A percentile compares a stretch with the other conserved stretches of the same genome.
These are phyloP conservation scores for Telfairia occidentalis DNA, from an alignment of 331 rosid species.

Conservation along the genomic window DNA sequence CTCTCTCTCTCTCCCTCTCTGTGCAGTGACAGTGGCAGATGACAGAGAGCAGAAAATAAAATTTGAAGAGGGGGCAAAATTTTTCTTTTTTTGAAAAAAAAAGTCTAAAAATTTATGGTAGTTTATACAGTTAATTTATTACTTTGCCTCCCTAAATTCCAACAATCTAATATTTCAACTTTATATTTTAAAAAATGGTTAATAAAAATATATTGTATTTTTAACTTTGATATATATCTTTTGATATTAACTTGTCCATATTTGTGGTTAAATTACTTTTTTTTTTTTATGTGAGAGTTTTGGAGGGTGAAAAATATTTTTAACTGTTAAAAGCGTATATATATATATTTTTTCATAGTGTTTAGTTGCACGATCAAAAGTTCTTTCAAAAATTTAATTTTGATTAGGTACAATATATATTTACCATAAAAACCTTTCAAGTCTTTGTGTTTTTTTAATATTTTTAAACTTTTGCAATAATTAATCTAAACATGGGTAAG, in stretches of 20 bases:
- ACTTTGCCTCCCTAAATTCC: not conserved
- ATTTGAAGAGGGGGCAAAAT: not conserved
- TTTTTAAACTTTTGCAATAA: no score
- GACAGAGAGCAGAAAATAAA: conserved; percentile 6
- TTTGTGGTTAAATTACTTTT: no score
- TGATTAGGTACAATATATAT: no score
- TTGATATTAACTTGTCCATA: not conserved
- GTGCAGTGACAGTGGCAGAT: not conserved
- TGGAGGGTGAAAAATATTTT: not conserved
- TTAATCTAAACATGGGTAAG: no score
- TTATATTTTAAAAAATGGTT: not conserved
- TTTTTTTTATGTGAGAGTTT: not conserved
- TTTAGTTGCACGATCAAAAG: no score
- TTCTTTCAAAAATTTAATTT: no score
- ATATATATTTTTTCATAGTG: no score
- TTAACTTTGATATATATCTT: not conserved
- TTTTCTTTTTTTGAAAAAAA: not conserved
- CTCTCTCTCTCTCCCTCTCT: not conserved
- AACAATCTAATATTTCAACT: not conserved
- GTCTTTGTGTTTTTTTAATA: no score
- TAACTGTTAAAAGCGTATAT: no score
- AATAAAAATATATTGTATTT: not conserved
- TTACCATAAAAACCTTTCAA: no score
- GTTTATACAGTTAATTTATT: conserved; percentile 9
- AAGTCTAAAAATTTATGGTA: not conserved